phyloP scores from a whole-genome alignment of 1,139 yeast genomes.

The Diutina scorzettiae region DNA sequence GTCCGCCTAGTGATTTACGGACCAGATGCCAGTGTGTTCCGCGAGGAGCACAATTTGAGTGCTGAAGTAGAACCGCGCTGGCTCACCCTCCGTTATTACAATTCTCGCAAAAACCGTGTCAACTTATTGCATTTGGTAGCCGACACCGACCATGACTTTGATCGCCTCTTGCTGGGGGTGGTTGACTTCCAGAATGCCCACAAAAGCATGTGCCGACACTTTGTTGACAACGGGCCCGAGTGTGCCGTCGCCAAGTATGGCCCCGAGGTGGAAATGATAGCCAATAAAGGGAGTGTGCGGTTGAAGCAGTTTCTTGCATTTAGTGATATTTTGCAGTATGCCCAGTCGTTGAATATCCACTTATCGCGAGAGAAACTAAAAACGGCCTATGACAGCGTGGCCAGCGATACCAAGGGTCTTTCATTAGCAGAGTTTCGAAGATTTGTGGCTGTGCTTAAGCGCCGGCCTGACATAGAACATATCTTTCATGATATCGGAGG shows the following conservation, averaged over 20 bases:
- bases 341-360: conserved; percentile 59
- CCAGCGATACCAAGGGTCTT: conserved; percentile 16
- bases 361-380: conserved; percentile 22
- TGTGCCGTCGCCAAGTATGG: background rate
- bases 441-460: conserved; percentile 44
- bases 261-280: too few species aligned
- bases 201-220: conserved; percentile 21
- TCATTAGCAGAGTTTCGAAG: conserved; percentile 61
- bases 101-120: conserved; percentile 43
- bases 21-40: conserved; percentile 63
- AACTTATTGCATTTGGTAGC: conserved; percentile 67
- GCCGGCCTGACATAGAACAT: conserved; percentile 19
- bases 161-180: conserved; percentile 41
- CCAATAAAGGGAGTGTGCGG: too few species aligned
- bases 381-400: conserved; percentile 20
- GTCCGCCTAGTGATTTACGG: conserved; percentile 59
- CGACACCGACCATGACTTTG: conserved; percentile 47
- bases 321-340: conserved; percentile 54
- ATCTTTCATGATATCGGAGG: conserved; percentile 18
- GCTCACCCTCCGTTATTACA: conserved; percentile 68
- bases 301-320: conserved; percentile 31
- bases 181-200: conserved; percentile 37
- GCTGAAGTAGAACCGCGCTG: conserved; percentile 55
- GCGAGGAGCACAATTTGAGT: conserved; percentile 73
- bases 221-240: conserved; percentile 12